These are phyloP conservation scores for Geopyxis carbonaria DNA, from an alignment of 495 filamentous ascomycete genomes.

Conservation along the genomic window DNA sequence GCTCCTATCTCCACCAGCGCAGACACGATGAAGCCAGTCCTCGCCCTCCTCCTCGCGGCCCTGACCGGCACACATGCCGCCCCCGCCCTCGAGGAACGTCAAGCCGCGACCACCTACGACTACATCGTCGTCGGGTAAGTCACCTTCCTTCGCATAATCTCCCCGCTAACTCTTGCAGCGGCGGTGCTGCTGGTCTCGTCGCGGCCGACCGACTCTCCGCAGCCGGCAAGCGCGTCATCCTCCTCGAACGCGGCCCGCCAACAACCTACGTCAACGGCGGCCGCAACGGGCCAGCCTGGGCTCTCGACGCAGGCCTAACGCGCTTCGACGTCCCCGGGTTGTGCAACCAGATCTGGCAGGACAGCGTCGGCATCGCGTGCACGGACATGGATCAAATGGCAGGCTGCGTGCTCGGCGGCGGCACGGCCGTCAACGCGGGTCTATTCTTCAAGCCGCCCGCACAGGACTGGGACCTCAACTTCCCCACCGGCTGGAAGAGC, in stretches of 20 bases:
- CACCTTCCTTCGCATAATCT: too few species aligned
- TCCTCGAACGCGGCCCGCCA: slow-evolving; percentile 43
- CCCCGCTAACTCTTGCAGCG: too few species aligned
- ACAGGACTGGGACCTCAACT: slow-evolving; percentile 55
- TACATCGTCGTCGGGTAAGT: too few species aligned
- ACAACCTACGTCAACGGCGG: slow-evolving; percentile 10
- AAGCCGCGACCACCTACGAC: too few species aligned
- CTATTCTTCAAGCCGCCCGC: slow-evolving; percentile 37
- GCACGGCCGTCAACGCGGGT: slow-evolving; percentile 52
- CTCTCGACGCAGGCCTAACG: slow-evolving; percentile 48
- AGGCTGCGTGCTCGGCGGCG: slow-evolving; percentile 61
- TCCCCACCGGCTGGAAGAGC: slow-evolving; percentile 55
- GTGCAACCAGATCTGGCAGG: slow-evolving; percentile 50
- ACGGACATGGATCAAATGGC: slow-evolving; percentile 55
- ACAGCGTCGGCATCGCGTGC: slow-evolving; percentile 45
- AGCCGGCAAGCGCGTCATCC: slow-evolving; percentile 43
- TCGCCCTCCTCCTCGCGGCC: too few species aligned
- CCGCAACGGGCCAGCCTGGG: slow-evolving; percentile 40
- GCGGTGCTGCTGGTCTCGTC: slow-evolving; percentile 47
- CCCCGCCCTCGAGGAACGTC: too few species aligned
- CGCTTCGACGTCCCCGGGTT: slow-evolving; percentile 63
- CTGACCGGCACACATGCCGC: too few species aligned
- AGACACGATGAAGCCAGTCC: too few species aligned
- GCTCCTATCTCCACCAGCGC: too few species aligned
- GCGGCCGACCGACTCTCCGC: slow-evolving; percentile 46